Base-by-base conservation (phyloP, 164 flowering plant genomes). In the Chloranthus sessilifolius region DNA sequence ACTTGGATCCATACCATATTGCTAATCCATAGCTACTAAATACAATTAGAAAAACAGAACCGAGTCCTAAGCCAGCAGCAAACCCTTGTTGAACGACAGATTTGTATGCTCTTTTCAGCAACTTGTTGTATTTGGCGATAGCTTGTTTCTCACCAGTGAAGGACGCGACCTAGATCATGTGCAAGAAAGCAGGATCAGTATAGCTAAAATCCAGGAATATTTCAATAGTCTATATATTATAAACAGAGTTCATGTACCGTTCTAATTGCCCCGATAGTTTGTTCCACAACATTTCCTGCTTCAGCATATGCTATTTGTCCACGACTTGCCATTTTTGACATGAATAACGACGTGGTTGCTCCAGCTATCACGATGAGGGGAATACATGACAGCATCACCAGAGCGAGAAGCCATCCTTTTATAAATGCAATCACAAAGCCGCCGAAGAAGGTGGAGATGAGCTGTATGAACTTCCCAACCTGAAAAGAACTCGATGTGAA, bases 71-170 rank as follows among this genome's bases (percentile, higher is more conserved):
- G 26, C 95, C 95, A 25, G 82, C 63, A 35, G 65, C 83, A 8
- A 72, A 12, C 12, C 90, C 95, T 58, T 81, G 90, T 11, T 64
- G 61, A 8, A 55, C 71, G 3, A 66, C 23, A 7, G 74, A 33
- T 0, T 12, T 47, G 52, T 71, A 77, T 12, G 81, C 87, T 12
- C 61, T 47, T 36, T 43, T 20, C n/a, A 83, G 50, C 59, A 71
- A 71, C 20, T 15, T 47, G 48, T 80, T 54, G 17, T 83, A 87
- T 30, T 71, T 78, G 2, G 67, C 64, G 1, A 58, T 63, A 6
- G 95, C 89, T 38, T 22, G 34, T 40, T 74, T 80, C 72, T 87
- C 95, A 12, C 92, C 92, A 0, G 79, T 76, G 61, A 81, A 87
- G 23, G 92, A 73, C 29, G 67, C 78, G 22, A 83, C 95, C 95